These are phyloP conservation scores for Lactarius deliciosus DNA, from an alignment of 768 basidiomycete genomes.

Conservation along the genomic window DNA sequence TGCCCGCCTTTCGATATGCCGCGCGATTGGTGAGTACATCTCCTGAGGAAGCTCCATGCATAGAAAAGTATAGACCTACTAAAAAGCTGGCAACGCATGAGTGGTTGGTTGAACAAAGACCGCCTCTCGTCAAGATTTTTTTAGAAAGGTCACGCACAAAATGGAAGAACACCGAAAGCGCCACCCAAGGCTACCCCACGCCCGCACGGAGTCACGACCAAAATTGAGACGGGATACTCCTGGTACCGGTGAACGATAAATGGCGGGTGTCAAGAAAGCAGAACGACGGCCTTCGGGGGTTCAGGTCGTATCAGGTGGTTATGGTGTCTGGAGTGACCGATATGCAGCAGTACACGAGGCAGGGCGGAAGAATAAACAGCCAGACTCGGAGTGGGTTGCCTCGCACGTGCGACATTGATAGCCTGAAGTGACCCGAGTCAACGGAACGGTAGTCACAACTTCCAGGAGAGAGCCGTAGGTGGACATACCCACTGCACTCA, in stretches of 20 bases:
- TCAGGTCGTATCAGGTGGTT: neutral
- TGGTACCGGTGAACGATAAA: neutral
- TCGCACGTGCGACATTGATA: neutral
- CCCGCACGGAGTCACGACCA: neutral
- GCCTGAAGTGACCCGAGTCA: neutral
- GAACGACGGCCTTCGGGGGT: neutral
- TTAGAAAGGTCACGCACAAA: constrained; percentile 5
- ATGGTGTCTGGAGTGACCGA: neutral
- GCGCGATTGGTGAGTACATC: constrained; percentile 57
- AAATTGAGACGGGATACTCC: neutral
- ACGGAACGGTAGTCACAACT: neutral
- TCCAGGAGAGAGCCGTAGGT: neutral
- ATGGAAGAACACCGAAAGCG: constrained; percentile 4
- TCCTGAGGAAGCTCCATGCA: constrained; percentile 60
- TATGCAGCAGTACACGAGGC: neutral
- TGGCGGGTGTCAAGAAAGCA: neutral
- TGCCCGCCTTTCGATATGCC: constrained; percentile 48
- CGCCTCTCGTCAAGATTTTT: neutral
- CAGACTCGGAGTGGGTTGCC: neutral
- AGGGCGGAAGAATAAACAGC: neutral
- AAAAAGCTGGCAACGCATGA: neutral
- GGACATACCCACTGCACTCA: neutral
- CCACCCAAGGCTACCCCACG: neutral
- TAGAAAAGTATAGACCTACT: constrained; percentile 18
- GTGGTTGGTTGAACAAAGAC: neutral